phyloP scores from a whole-genome alignment of 257 asterid species.

The Scutellaria galericulata region DNA sequence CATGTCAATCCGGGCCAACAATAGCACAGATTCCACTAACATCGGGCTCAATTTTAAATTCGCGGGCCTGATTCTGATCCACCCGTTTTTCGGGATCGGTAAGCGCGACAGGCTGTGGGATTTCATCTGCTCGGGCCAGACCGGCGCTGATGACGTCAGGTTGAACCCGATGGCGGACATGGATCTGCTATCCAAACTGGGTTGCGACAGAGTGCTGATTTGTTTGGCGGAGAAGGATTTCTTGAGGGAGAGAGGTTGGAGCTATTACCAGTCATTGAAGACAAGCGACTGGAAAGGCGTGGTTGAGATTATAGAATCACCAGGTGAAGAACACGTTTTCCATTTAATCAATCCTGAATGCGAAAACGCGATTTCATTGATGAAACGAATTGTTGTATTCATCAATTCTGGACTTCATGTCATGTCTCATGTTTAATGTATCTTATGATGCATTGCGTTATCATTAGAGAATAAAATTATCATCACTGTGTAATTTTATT shows the following conservation, averaged over 20 bases:
- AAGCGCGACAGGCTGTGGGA: slow-evolving; percentile 51
- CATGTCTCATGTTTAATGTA: not conserved
- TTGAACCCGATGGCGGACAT: slow-evolving; percentile 51
- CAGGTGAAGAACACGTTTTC: slow-evolving; percentile 53
- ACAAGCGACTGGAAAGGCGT: slow-evolving; percentile 52
- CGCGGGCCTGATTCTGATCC: slow-evolving; percentile 58
- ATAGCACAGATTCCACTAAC: not conserved
- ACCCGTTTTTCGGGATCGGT: slow-evolving; percentile 66
- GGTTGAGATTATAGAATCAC: slow-evolving; percentile 46
- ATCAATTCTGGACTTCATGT: slow-evolving; percentile 14
- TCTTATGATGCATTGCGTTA: too few species aligned
- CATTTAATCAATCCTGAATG: slow-evolving; percentile 33
- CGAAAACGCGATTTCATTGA: slow-evolving; percentile 36
- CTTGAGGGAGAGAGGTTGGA: slow-evolving; percentile 44
- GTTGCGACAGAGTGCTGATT: slow-evolving; percentile 49
- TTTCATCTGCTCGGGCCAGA: slow-evolving; percentile 40
- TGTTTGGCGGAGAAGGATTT: slow-evolving; percentile 55
- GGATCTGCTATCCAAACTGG: slow-evolving; percentile 40
- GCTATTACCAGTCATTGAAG: slow-evolving; percentile 42
- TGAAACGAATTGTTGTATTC: slow-evolving; percentile 45
- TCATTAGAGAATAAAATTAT: not conserved
- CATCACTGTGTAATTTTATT: too few species aligned
- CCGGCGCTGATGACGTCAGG: slow-evolving; percentile 42
- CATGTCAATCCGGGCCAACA: slow-evolving; percentile 47
- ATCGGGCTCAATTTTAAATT: slow-evolving; percentile 33